Conservation (phyloP, 495 filamentous ascomycete genomes). For the Tuber brumale region DNA sequence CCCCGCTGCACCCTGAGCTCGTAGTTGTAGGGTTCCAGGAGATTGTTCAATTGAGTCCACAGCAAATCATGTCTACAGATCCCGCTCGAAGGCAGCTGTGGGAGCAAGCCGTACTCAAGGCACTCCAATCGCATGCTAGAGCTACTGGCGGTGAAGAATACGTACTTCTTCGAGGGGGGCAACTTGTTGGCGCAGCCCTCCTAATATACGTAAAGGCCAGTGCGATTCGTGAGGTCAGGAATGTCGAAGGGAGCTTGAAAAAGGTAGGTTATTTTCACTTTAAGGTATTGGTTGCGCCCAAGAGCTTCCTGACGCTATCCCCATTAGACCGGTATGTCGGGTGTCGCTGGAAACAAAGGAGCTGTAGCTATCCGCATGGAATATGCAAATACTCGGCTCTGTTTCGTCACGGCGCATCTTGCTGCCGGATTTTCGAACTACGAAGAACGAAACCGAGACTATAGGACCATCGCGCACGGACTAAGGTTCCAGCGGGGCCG, state of each 20-base stretch:
- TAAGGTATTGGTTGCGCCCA: constrained; percentile 10
- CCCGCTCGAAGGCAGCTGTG: constrained; percentile 75
- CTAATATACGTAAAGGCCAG: constrained; percentile 82
- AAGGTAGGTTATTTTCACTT: constrained; percentile 51
- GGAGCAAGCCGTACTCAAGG: constrained; percentile 72
- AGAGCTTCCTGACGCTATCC: constrained; percentile 7
- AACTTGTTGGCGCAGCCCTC: constrained; percentile 88
- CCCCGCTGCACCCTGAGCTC: constrained; percentile 62
- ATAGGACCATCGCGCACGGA: constrained; percentile 78
- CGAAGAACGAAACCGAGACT: constrained; percentile 90
- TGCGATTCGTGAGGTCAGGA: constrained; percentile 73
- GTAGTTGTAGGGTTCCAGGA: constrained; percentile 92
- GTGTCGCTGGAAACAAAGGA: constrained; percentile 96
- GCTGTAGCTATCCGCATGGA: constrained; percentile 96
- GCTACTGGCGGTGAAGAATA: constrained; percentile 64
- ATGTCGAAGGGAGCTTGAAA: constrained; percentile 91
- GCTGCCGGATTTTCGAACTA: constrained; percentile 96
- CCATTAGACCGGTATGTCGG: constrained; percentile 77
- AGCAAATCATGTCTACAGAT: constrained; percentile 99
- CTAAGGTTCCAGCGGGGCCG: constrained; percentile 85
- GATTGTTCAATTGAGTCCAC: constrained; percentile 91
- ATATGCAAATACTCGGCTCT: constrained; percentile 84
- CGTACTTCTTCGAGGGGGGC: constrained; percentile 80
- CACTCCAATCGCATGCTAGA: constrained; percentile 64
- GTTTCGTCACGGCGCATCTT: constrained; percentile 94